Evolutionary conservation across 495 filamentous ascomycete species (phyloP), one percentile per base, ranked within the genome.

Genomic region (Stereocaulon alpinum): DNA sequence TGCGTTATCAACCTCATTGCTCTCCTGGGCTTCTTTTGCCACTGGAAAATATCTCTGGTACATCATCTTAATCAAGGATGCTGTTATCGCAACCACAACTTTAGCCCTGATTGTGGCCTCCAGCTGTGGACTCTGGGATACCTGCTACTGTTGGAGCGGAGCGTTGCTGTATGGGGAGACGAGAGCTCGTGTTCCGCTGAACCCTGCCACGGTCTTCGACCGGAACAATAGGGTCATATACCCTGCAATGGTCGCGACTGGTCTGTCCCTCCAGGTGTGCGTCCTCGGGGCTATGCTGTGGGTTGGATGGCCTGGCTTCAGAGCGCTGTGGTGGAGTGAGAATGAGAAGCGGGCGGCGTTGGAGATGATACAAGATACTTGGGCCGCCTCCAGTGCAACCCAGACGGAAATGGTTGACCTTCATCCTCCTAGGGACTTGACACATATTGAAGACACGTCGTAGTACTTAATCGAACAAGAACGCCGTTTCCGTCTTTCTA

Each of bases 61-160:
- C 37, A 40, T 63, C 29, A 54, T 54, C 58, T 30, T 59, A 20
- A 44, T 52, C 29, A 60, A 53, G 48, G 61, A 63, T 44, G 29
- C 53, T 14, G 22, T 57, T 11, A 61, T 70, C 47, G 63, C 61
- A 14, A 6, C 63, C 12, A 59, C 67, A 14, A 64, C 24, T 9
- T 40, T 70, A 18, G 15, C 57, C 10, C 50, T 70, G 7, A 58
- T 70, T 15, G 61, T 70, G 57, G 32, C 63, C 14, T 58, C 65
- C 18, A 59, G 34, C 37, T 54, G 55, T 22, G 68, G 68, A 2
- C 44, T 69, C 3, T 69, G 68, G 40, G 69, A 70, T 49, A 50
- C 41, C 53, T 70, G 68, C 54, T 68, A 40, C 32, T 70, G 68
- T 54, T 70, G 68, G 68, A 61, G 61, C 48, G 61, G 61, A n/a